Percentiles rank a stretch among this genome's conserved stretches.
Evolutionary conservation across 2,329 filamentous ascomycete species (phyloP).

Genomic region (Aspergillus brasiliensis): DNA sequence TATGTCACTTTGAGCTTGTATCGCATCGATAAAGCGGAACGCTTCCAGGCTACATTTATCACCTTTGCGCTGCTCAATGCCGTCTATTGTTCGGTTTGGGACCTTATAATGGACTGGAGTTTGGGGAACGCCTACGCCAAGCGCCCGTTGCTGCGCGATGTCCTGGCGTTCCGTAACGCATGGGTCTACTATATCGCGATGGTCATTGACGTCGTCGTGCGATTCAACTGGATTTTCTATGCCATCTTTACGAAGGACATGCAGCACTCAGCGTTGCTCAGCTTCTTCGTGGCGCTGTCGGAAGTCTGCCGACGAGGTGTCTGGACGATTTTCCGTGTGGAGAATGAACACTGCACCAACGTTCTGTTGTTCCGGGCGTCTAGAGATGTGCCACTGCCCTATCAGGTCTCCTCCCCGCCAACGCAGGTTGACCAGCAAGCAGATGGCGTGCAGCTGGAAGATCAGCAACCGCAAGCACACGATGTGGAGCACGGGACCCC

Average conservation of each 20-base stretch:
- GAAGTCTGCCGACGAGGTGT: slow-evolving; percentile 85
- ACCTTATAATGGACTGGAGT: slow-evolving; percentile 94
- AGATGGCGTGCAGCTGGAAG: slow-evolving; percentile 31
- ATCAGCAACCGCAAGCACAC: slow-evolving; percentile 22
- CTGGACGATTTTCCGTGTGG: slow-evolving; percentile 91
- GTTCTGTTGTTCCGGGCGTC: slow-evolving; percentile 88
- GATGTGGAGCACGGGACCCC: slow-evolving; percentile 35
- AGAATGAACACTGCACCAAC: slow-evolving; percentile 96
- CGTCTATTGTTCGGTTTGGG: slow-evolving; percentile 86
- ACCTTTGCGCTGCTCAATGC: slow-evolving; percentile 79
- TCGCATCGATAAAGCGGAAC: slow-evolving; percentile 65
- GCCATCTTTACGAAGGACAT: slow-evolving; percentile 76
- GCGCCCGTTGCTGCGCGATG: slow-evolving; percentile 70
- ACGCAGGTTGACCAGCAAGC: slow-evolving; percentile 16
- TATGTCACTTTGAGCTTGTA: slow-evolving; percentile 80
- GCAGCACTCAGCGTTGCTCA: slow-evolving; percentile 80
- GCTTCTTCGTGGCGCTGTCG: slow-evolving; percentile 74
- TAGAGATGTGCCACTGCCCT: slow-evolving; percentile 83
- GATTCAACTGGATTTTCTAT: slow-evolving; percentile 95
- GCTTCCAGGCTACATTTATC: slow-evolving; percentile 71
- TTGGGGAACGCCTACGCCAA: slow-evolving; percentile 76
- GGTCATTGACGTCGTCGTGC: slow-evolving; percentile 76
- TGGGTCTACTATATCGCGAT: slow-evolving; percentile 90
- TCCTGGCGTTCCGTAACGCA: slow-evolving; percentile 73
- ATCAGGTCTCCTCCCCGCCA: slow-evolving; percentile 52